Evolutionary conservation across 2,329 filamentous ascomycete species (phyloP), one percentile per base, ranked within the genome.

Genomic region (Orbilia brochopaga): DNA sequence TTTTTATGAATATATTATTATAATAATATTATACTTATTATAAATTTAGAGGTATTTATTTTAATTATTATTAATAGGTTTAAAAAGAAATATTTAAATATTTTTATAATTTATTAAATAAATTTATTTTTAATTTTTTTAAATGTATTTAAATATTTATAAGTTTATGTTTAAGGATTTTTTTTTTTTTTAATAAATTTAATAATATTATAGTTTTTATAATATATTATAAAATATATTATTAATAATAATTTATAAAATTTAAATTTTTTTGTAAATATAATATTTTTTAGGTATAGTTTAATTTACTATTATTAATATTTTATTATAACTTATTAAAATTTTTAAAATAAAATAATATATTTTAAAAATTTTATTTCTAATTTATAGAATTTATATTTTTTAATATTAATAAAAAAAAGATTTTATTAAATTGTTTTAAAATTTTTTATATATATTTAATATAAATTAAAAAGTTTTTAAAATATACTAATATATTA

Each of bases 381-480:
- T 42, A 6, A 3, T 42, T 17, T 42, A 42, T 42, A 15, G n/a
- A 42, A 42, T 42, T 42, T 42, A 15, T 15, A 42, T 42, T 42
- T 42, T 42, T 42, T 42, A 15, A 42, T 30, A 40, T 40, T 56
- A 5, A n/a, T 23, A 46, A 48, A 23, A 15, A 24, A 40, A 32
- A 30, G 4, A 56, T n/a, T 32, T 23, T 35, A 46, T 11, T 40
- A 7, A 37, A 6, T 8, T 56, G 11, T 37, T 32, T 4, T 35
- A 40, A 37, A 8, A 32, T 56, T 56, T 56, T 35, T 17, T 37
- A 35, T 4, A 15, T 56, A 56, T 56, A 56, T 56, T 42, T 13
- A 46, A 13, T 8, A 27, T 42, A 24, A 52, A 48, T 23, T 24
- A 27, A 46, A 27, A 46, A 2, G 37, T 27, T 23, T 59, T 27